A percentile compares a stretch with the other conserved stretches of the same genome.
phyloP scores from a whole-genome alignment of 257 asterid genomes.

The Ballota nigra region DNA sequence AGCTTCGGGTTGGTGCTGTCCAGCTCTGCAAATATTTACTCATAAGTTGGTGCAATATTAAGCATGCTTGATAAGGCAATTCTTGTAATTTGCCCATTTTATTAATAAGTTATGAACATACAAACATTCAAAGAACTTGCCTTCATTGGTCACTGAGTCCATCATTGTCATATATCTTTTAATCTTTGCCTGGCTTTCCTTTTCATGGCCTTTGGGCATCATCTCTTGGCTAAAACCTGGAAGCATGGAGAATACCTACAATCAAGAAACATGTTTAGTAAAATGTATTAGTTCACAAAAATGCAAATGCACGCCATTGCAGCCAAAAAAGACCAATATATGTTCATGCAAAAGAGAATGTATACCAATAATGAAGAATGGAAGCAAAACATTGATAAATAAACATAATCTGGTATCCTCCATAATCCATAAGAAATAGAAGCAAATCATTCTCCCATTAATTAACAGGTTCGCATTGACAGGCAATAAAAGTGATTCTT shows the following conservation, averaged over 20 bases:
- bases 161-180: constrained; percentile 95
- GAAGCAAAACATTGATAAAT: not conserved
- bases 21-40: constrained; percentile 57
- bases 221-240: constrained; percentile 92
- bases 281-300: not conserved
- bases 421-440: not conserved
- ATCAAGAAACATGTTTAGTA: constrained; percentile 1
- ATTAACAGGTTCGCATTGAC: not conserved
- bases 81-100: not conserved
- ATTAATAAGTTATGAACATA: not conserved
- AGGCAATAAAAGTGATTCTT: not conserved
- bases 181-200: constrained; percentile 84
- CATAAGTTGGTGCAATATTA: not conserved
- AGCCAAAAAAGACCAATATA: not conserved
- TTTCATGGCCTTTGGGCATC: constrained; percentile 93
- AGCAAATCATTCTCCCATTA: not conserved
- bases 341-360: not conserved
- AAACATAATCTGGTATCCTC: not conserved
- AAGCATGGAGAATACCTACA: constrained; percentile 90
- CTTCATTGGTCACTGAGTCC: constrained; percentile 99
- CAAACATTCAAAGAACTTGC: constrained; percentile 32
- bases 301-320: not conserved
- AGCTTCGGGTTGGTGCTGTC: constrained; percentile 85
- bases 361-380: not conserved
- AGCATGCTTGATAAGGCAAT: not conserved